Evolutionary conservation across 2,329 filamentous ascomycete species (phyloP), one percentile per base, ranked within the genome.

Genomic region (Arachnomyces sp.): DNA sequence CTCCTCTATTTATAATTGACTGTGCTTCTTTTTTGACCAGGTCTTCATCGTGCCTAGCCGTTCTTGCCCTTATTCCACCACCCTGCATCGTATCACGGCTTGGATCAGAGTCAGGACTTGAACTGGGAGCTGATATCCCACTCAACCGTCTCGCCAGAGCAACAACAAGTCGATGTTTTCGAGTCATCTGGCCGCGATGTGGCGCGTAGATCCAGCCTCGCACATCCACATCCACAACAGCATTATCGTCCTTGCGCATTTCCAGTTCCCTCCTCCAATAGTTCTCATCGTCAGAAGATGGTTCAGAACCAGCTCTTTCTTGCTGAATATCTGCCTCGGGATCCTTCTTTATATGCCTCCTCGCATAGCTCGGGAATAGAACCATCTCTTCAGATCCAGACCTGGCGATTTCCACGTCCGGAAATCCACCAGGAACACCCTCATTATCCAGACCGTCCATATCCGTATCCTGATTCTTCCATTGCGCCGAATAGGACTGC

Each of bases 171-270:
- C 92, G 77, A 54, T 95, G 93, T 54, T 87, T 87, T 51, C 89
- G 77, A 17, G 78, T 90, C 75, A 95, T 80, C 3, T 86, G 88
- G 0, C 87, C 88, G 49, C 74, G 75, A 54, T 90, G 86, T 13
- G 90, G 90, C 30, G 80, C 79, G 61, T 95, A 98, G 38, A 96
- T 77, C 92, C 93, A 98, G 11, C 92, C 92, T 51, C 90, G 77
- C 16, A 98, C 86, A 59, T 98, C 90, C 4, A 96, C 86, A 56
- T 96, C 90, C 1, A 95, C 85, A 3, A 95, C 71, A 0, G 89
- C 87, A 59, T 84, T 84, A 53, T 88, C 81, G 44, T 90, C 82
- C 59, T 94, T 84, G 39, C 82, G 76, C 45, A 76, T 76, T 42
- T 89, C 79, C 84, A 86, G 94, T 54, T 90, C 80, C 40, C 78